phyloP scores from a whole-genome alignment of 2,329 filamentous ascomycete genomes.

The Pyrenophora tritici-repentis region DNA sequence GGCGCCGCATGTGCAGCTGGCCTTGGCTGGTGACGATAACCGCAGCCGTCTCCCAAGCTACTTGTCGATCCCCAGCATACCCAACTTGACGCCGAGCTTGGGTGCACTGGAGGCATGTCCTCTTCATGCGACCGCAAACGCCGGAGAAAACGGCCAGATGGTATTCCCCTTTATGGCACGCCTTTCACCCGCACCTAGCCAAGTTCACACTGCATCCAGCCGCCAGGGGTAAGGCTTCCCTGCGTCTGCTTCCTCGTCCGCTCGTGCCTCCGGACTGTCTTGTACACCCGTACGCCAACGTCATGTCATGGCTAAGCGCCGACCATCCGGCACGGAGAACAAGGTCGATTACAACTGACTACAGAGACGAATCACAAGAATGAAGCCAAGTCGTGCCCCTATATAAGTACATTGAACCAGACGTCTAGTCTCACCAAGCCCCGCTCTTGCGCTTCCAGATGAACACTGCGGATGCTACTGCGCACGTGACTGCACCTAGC shows the following conservation, averaged over 20 bases:
- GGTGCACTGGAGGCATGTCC: neutral
- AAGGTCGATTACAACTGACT: too few species aligned
- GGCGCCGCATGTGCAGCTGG: neutral
- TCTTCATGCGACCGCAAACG: neutral
- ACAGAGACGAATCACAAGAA: neutral
- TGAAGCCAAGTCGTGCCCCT: too few species aligned
- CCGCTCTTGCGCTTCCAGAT: constrained; percentile 60
- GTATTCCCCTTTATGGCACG: too few species aligned
- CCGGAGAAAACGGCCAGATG: neutral
- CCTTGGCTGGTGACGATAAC: constrained; percentile 2
- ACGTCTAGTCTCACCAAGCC: constrained; percentile 5
- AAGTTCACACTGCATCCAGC: constrained; percentile 2
- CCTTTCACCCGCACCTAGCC: neutral
- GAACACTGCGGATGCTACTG: constrained; percentile 62
- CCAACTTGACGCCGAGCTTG: neutral
- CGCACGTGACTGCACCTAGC: constrained; percentile 70
- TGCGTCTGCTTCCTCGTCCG: constrained; percentile 10
- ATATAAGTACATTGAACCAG: too few species aligned
- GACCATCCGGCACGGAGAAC: neutral
- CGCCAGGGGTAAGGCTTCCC: constrained; percentile 9
- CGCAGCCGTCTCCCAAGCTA: constrained; percentile 1
- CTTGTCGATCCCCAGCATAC: constrained; percentile 3
- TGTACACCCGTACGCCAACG: constrained; percentile 8
- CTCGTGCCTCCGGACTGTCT: constrained; percentile 8
- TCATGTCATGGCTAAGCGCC: constrained; percentile 19